Base-by-base conservation (phyloP, 73 alveolate genomes). In the Tetrahymena malaccensis region DNA sequence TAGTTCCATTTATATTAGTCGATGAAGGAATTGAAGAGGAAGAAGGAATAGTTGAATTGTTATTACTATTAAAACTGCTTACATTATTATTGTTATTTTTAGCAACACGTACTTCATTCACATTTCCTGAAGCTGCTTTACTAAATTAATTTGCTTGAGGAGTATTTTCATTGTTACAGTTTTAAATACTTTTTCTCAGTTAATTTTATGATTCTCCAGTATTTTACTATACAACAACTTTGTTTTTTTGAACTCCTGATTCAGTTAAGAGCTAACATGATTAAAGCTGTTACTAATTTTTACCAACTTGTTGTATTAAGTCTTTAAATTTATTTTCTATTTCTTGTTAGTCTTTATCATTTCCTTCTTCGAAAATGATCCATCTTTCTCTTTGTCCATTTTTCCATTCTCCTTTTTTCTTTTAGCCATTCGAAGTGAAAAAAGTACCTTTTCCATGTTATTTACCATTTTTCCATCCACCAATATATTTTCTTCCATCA, bases 341-440 rank as follows among this genome's bases (percentile, higher is more conserved):
- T 19, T 89, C 31, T 70, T 95, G 89, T 55, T 35, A 50, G 22
- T 95, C 97, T 44, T 44, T 35, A 95, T 95, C 95, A 44, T 84
- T 37, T 70, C 89, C 89, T 31, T 70, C 89, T 55, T 95, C 97
- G 55, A 93, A 95, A 10, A 95, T 95, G 16, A 94, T 83, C 97
- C 97, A 96, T 94, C 96, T 96, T 27, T 93, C 96, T 44, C 96
- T 96, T 43, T 96, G 84, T 8, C 96, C 97, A 43, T 95, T 85
- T 43, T 96, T 96, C 97, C 97, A 96, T 94, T 96, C 97, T 12
- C 97, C 97, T 43, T 96, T 85, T 85, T 96, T 96, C 43, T 94
- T 84, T 96, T 96, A 85, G 22, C 85, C 40, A 8, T 94, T 94
- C 10, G 97, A 55, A 83, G 43, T 94, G 35, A 55, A 50, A 58